These are phyloP conservation scores for Phytophthora macrochlamydospora DNA, from an alignment of 352 stramenopile species.

Conservation along the genomic window DNA sequence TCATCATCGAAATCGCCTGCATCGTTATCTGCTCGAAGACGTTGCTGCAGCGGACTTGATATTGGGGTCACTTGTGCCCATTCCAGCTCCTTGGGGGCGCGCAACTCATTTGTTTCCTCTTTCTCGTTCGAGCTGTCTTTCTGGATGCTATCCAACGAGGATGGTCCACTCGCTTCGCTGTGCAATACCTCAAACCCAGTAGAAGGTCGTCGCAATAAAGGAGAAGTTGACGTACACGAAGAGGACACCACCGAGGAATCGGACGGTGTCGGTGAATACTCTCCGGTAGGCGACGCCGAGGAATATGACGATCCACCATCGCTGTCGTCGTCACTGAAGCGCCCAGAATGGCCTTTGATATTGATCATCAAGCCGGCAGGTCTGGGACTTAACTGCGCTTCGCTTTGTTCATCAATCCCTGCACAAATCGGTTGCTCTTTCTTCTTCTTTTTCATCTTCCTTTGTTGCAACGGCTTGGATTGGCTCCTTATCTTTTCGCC, in stretches of 20 bases:
- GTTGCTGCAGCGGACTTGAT: conserved; percentile 3
- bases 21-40: conserved; percentile 2
- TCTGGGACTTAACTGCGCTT: not conserved
- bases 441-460: conserved; percentile 11
- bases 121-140: not conserved
- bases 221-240: conserved; percentile 24
- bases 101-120: not conserved
- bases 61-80: conserved; percentile 2
- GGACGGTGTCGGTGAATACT: conserved; percentile 21
- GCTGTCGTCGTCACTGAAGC: conserved; percentile 35
- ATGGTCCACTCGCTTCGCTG: conserved; percentile 15
- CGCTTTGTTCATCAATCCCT: conserved; percentile 7
- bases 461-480: not conserved
- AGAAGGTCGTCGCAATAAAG: conserved; percentile 19
- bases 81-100: not conserved
- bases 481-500: not conserved
- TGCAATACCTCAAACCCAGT: conserved; percentile 18
- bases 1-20: conserved; percentile 18
- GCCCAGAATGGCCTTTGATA: conserved; percentile 10
- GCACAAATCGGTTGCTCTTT: too few species aligned
- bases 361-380: conserved; percentile 12
- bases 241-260: conserved; percentile 21
- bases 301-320: conserved; percentile 28
- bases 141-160: conserved; percentile 12
- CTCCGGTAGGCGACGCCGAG: conserved; percentile 20